Evolutionary conservation across 2,329 filamentous ascomycete species (phyloP).

Genomic region (Penicillium concentricum): DNA sequence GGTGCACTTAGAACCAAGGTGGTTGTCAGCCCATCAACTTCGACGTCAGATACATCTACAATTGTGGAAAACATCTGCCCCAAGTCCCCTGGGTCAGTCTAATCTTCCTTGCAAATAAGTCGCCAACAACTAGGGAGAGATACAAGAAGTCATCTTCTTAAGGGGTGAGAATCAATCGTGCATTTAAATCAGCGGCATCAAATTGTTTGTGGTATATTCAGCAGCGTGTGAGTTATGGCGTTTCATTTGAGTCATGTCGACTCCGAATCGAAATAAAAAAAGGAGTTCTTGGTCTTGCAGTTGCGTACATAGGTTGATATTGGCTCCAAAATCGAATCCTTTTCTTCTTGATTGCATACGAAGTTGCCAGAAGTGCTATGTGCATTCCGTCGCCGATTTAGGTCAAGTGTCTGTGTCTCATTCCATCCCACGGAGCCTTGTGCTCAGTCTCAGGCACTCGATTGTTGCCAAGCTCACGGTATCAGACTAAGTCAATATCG

Average conservation of each 20-base stretch:
- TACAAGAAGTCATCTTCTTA: slow-evolving; percentile 22
- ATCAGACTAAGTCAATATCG: neutral
- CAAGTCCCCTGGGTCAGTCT: slow-evolving; percentile 10
- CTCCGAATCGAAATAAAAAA: slow-evolving; percentile 8
- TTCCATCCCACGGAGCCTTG: neutral
- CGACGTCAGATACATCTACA: slow-evolving; percentile 25
- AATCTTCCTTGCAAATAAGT: neutral
- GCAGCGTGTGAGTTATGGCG: slow-evolving; percentile 29
- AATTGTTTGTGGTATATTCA: slow-evolving; percentile 16
- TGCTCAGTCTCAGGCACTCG: too few species aligned
- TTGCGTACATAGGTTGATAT: neutral
- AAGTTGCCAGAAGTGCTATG: neutral
- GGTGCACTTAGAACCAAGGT: slow-evolving; percentile 42
- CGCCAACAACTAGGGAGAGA: neutral
- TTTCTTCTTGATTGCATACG: neutral
- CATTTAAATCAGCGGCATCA: slow-evolving; percentile 12
- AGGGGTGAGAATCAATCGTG: neutral
- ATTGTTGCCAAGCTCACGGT: neutral
- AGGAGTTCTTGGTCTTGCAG: slow-evolving; percentile 1
- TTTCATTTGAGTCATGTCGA: slow-evolving; percentile 19
- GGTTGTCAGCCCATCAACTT: slow-evolving; percentile 14
- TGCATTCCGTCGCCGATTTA: neutral
- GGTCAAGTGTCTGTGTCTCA: neutral
- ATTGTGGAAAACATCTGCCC: slow-evolving; percentile 15
- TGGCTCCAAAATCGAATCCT: neutral